These are phyloP conservation scores for Geotrichum australiense DNA, from an alignment of 1,139 yeast species.

Conservation along the genomic window DNA sequence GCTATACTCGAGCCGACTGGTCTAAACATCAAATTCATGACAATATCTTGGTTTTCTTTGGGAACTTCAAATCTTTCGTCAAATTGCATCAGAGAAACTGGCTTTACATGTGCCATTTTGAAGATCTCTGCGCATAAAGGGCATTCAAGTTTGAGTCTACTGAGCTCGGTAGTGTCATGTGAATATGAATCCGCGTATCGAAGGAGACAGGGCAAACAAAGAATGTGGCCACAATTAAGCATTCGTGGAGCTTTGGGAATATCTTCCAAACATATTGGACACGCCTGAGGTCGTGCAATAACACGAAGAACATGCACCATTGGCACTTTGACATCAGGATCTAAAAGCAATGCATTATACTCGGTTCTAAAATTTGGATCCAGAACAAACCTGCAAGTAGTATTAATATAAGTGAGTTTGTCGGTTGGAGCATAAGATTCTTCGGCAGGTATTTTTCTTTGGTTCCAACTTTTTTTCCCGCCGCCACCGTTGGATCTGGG, in stretches of 20 bases:
- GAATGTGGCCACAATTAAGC: conserved; percentile 90
- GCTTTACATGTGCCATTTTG: conserved; percentile 51
- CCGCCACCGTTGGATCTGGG: neutral
- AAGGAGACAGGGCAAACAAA: conserved; percentile 76
- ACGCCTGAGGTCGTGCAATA: conserved; percentile 62
- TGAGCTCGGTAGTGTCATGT: conserved; percentile 22
- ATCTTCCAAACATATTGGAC: conserved; percentile 88
- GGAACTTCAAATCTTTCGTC: conserved; percentile 61
- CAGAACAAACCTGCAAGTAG: conserved; percentile 76
- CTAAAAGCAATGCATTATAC: conserved; percentile 50
- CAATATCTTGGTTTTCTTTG: conserved; percentile 50
- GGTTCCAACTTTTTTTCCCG: too few relatives aligned
- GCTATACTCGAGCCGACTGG: conserved; percentile 50
- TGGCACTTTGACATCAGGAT: conserved; percentile 71
- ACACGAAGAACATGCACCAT: conserved; percentile 61
- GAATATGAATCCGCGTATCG: conserved; percentile 60
- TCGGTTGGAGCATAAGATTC: conserved; percentile 35
- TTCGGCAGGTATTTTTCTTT: conserved; percentile 9
- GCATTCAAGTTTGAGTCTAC: conserved; percentile 43
- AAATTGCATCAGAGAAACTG: conserved; percentile 53
- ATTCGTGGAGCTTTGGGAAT: conserved; percentile 88
- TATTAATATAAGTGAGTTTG: conserved; percentile 74
- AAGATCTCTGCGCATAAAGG: conserved; percentile 77
- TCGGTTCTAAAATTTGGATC: conserved; percentile 45
- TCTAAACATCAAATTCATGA: conserved; percentile 65